Percentiles rank a stretch among this genome's conserved stretches.
Evolutionary conservation across 192 early-diverging fungal species (phyloP).

Genomic region (Chytriomyces hyalinus): DNA sequence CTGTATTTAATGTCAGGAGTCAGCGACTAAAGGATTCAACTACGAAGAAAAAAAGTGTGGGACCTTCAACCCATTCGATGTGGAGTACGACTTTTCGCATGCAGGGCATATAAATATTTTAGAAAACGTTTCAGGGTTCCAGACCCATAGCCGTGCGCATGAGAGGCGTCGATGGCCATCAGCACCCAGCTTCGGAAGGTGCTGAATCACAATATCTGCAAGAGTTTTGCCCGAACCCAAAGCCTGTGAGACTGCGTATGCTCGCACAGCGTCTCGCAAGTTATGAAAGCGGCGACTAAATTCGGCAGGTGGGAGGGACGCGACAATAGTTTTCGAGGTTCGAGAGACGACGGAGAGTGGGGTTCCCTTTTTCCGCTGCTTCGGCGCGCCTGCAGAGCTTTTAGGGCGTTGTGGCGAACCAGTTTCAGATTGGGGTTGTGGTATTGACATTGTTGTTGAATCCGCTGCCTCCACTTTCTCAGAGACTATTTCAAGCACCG

Average conservation of each 20-base stretch:
- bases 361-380: no score
- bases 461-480: no score
- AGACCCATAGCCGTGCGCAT: neutral
- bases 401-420: no score
- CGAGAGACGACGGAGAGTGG: no score
- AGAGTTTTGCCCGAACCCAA: neutral
- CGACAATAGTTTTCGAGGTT: neutral
- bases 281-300: neutral
- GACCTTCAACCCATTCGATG: neutral
- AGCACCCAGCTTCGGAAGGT: neutral
- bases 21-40: neutral
- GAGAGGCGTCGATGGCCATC: neutral
- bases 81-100: neutral
- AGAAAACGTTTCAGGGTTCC: neutral
- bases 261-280: neutral
- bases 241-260: neutral
- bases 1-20: neutral
- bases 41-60: neutral
- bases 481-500: no score
- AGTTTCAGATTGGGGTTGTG: no score
- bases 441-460: no score
- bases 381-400: no score
- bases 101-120: neutral
- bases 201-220: neutral
- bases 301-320: neutral